These are phyloP conservation scores for Trichoderma guizhouense DNA, from an alignment of 2,329 filamentous ascomycete species.

Conservation along the genomic window DNA sequence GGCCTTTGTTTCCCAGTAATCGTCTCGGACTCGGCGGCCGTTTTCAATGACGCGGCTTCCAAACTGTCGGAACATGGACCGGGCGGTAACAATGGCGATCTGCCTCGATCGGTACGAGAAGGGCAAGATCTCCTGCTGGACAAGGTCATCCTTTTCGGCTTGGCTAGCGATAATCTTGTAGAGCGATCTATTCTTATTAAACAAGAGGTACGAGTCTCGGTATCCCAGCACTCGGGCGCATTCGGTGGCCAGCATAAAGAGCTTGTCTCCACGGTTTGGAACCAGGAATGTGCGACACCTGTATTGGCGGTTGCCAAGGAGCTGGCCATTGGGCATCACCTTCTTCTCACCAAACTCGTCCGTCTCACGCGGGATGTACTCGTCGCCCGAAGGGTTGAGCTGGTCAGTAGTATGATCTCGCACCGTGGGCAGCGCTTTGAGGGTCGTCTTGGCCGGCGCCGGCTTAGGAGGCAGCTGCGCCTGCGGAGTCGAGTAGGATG, in stretches of 20 bases:
- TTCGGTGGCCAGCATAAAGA: constrained; percentile 98
- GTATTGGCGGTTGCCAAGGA: constrained; percentile 81
- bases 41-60: constrained; percentile 89
- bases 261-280: constrained; percentile 82
- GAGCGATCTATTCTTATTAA: constrained; percentile 96
- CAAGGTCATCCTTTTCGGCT: constrained; percentile 92
- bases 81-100: constrained; percentile 95
- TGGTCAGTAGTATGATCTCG: constrained; percentile 97
- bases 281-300: constrained; percentile 91
- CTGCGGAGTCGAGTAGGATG: constrained; percentile 36
- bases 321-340: constrained; percentile 77
- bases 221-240: constrained; percentile 92
- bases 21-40: constrained; percentile 86
- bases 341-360: constrained; percentile 95
- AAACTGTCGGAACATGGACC: constrained; percentile 98
- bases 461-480: constrained; percentile 66
- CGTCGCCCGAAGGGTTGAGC: constrained; percentile 81
- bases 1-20: constrained; percentile 98
- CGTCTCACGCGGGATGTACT: constrained; percentile 90
- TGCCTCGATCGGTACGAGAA: constrained; percentile 98
- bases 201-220: constrained; percentile 93
- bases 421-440: constrained; percentile 94
- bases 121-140: constrained; percentile 88
- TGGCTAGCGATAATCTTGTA: constrained; percentile 98
- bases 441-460: constrained; percentile 75